Base-by-base conservation (phyloP, 768 basidiomycete species). In the Hypholoma fasciculare region DNA sequence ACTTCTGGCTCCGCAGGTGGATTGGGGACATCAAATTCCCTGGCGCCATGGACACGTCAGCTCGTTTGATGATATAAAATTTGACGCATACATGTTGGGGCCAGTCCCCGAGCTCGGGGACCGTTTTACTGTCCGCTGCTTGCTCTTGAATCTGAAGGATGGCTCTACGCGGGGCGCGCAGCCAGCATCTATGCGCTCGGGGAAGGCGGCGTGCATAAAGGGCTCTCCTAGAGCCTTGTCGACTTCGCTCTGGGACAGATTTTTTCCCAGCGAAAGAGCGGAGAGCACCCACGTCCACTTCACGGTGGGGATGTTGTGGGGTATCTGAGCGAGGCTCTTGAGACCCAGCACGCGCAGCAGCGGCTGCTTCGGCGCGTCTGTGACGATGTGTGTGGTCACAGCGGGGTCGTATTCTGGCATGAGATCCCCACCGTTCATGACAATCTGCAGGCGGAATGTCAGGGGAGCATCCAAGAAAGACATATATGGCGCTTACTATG, bases 351-450 rank as follows among this genome's bases (percentile, higher is more conserved):
- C 72, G 17, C 74, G 65, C 42, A 79, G 62, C 42, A 77, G 72
- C 14, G 74, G 56, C 13, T 57, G 52, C 36, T 54, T 51, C 40
- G 60, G 60, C 4, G 72, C 68, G 51, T 83, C 84, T 7, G 84
- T 83, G 34, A 92, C 76, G 52, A 93, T 86, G 63, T 91, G 88
- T 3, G 90, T 90, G 27, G 88, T 82, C 7, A 68, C 60, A 4
- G 65, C 60, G 2, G 83, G 72, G 60, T 92, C 85, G 63, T 82
- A 92, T 37, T 64, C 73, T 2, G 88, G 79, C 39, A 83, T 70
- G 23, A 92, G 72, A 19, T 77, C 82, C 44, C 83, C 91, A 11
- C 91, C 91, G 60, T 83, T 72, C 58, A 75, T 76, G 43, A 85
- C 74, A 40, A 93, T 82, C 90, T 92, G 61, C 23, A 36, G 27